Base-by-base conservation (phyloP, 169 alveolate genomes). In the Perkinsus chesapeaki region DNA sequence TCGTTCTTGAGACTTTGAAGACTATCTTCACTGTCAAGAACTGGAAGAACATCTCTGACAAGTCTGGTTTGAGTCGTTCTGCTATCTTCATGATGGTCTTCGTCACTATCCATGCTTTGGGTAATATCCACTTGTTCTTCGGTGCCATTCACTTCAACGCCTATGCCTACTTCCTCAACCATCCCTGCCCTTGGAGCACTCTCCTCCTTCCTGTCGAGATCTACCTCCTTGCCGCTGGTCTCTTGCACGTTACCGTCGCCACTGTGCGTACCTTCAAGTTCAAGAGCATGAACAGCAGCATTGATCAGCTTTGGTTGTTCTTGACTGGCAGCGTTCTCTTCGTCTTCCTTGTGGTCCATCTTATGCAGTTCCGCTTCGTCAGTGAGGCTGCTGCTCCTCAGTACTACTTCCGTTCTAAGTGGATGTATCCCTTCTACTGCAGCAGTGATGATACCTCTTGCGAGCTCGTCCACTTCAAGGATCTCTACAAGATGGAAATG, bases 61-160 rank as follows among this genome's bases (percentile, higher is more conserved):
- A 93, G 43, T 37, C 91, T 39, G 95, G 95, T 23, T 91, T 94
- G 93, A 94, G 94, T 72, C 95, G 95, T 60, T 92, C 94, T 73
- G 95, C 95, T 43, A 94, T 94, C 91, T 38, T 94, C 92, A 92
- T 94, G 93, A 73, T 94, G 91, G 94, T 94, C 91, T 94, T 94
- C 93, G 92, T 94, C 36, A 93, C 92, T 43, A 91, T 94, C 92
- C 95, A 94, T 38, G 95, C 95, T 0, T 93, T 94, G 37, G 95
- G 95, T 9, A 94, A 94, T 91, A 91, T 94, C 31, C 95, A 94
- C 94, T 92, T 94, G 60, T 94, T 94, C 95, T 72, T 48, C 73
- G 95, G 48, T 36, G 37, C 92, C 36, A 39, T 20, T 36, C 37
- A 91, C 48, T 34, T 37, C 92, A 91, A 37, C 48, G 48, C 37